Evolutionary conservation across 805 yeast species (phyloP).

Genomic region (Wickerhamomyces sydowiorum): DNA sequence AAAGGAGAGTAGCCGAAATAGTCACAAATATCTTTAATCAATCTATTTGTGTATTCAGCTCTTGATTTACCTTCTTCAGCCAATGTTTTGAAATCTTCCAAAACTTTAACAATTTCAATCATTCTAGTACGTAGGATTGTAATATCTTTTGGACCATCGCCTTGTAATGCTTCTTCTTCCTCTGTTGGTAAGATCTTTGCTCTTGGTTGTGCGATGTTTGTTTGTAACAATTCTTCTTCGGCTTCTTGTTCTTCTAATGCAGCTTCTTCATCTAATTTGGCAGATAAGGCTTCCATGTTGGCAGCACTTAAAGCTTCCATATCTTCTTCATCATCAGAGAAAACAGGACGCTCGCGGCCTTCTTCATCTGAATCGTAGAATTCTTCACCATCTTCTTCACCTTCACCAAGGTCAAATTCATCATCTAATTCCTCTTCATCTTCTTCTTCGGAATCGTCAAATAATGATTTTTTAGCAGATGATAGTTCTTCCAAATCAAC

Average conservation of each 20-base stretch:
- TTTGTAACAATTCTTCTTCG: constrained; percentile 54
- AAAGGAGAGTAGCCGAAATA: constrained; percentile 92
- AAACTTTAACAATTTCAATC: constrained; percentile 89
- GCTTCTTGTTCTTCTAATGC: constrained; percentile 58
- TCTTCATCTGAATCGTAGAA: constrained; percentile 49
- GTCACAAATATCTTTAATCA: constrained; percentile 80
- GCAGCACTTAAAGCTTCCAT: constrained; percentile 73
- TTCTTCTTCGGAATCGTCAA: constrained; percentile 49
- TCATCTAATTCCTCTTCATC: constrained; percentile 29
- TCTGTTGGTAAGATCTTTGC: constrained; percentile 71
- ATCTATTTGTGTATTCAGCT: constrained; percentile 71
- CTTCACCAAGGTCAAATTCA: constrained; percentile 53
- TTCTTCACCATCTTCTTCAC: constrained; percentile 34
- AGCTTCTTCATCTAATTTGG: constrained; percentile 54
- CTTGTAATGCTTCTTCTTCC: constrained; percentile 49
- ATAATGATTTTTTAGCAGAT: constrained; percentile 66
- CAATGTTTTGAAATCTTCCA: constrained; percentile 79
- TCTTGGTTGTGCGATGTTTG: constrained; percentile 58
- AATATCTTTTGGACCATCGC: constrained; percentile 61
- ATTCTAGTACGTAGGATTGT: constrained; percentile 86
- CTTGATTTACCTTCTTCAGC: constrained; percentile 87
- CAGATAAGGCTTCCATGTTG: constrained; percentile 77
- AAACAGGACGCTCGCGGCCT: constrained; percentile 54
- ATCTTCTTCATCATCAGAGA: constrained; percentile 71
- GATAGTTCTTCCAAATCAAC: constrained; percentile 64